A percentile compares a stretch with the other conserved stretches of the same genome.
Conservation (phyloP, 768 basidiomycete genomes). For the Boletus coccyginus region DNA sequence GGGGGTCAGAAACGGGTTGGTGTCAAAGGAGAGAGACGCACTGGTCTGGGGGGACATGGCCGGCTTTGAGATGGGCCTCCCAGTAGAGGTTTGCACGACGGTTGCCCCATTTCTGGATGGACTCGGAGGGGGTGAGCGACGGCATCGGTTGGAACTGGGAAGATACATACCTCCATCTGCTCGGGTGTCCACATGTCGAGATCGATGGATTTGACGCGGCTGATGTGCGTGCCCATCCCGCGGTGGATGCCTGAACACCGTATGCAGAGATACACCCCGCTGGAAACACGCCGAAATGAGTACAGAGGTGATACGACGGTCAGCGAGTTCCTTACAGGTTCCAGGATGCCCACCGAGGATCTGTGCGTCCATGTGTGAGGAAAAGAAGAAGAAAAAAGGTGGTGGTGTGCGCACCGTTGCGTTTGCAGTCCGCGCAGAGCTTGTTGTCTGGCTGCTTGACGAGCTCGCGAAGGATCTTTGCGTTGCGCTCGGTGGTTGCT, state of each 20-base stretch:
- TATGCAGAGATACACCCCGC: constrained; percentile 93
- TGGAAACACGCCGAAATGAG: constrained; percentile 28
- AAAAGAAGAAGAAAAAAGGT: background rate
- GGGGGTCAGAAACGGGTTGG: background rate
- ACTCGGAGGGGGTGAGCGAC: constrained; percentile 36
- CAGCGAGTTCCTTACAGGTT: constrained; percentile 58
- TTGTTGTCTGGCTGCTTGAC: constrained; percentile 92
- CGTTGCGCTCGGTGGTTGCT: constrained; percentile 76
- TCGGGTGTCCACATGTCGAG: constrained; percentile 97
- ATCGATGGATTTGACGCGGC: constrained; percentile 95
- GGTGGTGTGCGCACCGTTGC: constrained; percentile 67
- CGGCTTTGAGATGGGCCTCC: constrained; percentile 92
- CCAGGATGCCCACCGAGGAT: constrained; percentile 98
- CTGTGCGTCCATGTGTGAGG: constrained; percentile 37
- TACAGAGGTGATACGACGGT: too few relatives aligned
- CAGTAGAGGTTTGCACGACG: constrained; percentile 90
- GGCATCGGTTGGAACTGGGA: constrained; percentile 14
- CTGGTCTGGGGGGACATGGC: constrained; percentile 95
- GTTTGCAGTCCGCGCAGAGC: constrained; percentile 93
- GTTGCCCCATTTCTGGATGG: constrained; percentile 95
- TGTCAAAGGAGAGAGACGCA: constrained; percentile 39
- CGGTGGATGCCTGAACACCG: constrained; percentile 97
- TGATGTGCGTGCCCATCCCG: constrained; percentile 98
- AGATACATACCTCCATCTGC: constrained; percentile 76
- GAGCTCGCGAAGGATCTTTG: constrained; percentile 78